Percentiles rank a stretch among this genome's conserved stretches.
Conservation (phyloP, 2,329 filamentous ascomycete species). For the Aspergillus bombycis region DNA sequence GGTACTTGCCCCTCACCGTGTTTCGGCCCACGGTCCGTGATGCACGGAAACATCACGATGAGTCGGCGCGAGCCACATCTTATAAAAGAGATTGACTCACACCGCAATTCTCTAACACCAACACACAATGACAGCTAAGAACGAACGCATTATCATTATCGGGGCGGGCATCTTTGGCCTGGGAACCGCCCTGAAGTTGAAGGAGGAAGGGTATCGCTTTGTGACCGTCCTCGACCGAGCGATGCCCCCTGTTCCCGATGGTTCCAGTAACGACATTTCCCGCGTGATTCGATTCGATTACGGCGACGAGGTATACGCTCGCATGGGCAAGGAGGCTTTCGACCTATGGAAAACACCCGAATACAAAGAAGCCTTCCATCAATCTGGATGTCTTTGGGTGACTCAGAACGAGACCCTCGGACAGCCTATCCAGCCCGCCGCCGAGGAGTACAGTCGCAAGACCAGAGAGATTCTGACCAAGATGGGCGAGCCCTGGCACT, state of each 20-base stretch:
- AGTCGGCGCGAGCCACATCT: not conserved
- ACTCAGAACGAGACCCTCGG: conserved; percentile 25
- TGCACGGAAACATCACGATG: not conserved
- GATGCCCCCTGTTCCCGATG: conserved; percentile 40
- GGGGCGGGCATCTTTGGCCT: conserved; percentile 34
- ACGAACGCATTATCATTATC: conserved; percentile 30
- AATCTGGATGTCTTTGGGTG: conserved; percentile 29
- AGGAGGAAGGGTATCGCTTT: conserved; percentile 28
- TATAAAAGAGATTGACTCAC: not conserved
- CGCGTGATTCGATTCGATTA: conserved; percentile 62
- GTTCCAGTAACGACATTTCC: conserved; percentile 45
- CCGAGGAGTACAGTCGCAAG: conserved; percentile 27
- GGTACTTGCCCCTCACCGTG: not conserved
- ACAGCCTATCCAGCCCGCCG: conserved; percentile 23
- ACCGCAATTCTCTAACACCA: not conserved
- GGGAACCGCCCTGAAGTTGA: conserved; percentile 29
- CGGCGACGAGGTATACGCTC: conserved; percentile 72
- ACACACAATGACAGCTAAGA: conserved; percentile 27
- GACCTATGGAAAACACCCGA: conserved; percentile 62
- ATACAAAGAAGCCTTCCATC: conserved; percentile 26
- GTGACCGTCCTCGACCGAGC: conserved; percentile 38
- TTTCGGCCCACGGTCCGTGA: conserved; percentile 1
- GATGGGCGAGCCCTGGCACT: conserved; percentile 30
- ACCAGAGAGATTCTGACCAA: conserved; percentile 26
- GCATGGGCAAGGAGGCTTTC: conserved; percentile 70